Base-by-base conservation (phyloP, 2,329 filamentous ascomycete species). In the Ophiostoma himal-ulmi region DNA sequence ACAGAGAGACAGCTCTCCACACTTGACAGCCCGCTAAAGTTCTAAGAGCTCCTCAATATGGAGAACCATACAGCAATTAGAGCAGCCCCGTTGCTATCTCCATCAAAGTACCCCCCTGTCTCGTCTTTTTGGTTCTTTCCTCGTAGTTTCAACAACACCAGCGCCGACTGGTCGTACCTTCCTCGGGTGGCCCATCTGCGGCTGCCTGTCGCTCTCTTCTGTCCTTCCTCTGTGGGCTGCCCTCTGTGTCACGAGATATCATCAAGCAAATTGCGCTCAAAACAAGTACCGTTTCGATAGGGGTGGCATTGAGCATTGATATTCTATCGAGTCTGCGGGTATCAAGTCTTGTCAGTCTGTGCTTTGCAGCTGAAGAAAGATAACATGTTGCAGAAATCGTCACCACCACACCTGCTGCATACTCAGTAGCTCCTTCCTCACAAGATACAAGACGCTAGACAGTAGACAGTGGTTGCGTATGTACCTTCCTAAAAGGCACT, bases 141-240 rank as follows among this genome's bases (percentile, higher is more conserved):
- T 65, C 13, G 34, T 22, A 26, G 52, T 11, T n/a, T 57, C n/a
- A 57, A 22, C 26, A 57, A 22, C 14, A 57, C 22, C n/a, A 3
- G 52, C n/a, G 8, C 52, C 8, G 48, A n/a, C 34, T 39, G 11
- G 62, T 36, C 36, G 62, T 22, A 65, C 62, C 20, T 65, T 65
- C 60, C 60, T 39, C 11, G 30, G 14, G 10, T 22, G 62, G 62
- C 36, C 62, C 62, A 65, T 36, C 20, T 65, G 62, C 62, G 62
- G 62, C 62, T 65, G 62, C 26, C 34, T 65, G 62, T 5, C 60
- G 48, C 14, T n/a, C 44, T 48, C 44, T 17, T 13, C 20, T 30
- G 30, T n/a, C 60, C 26, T 14, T 65, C 6, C n/a, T 39, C 17
- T 37, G 30, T 65, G 36, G 30, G 30, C 30, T 30, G 1, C 30